A percentile compares a stretch with the other conserved stretches of the same genome.
phyloP scores from a whole-genome alignment of 306 rosid genomes.

The Pterocarpus macrocarpus region DNA sequence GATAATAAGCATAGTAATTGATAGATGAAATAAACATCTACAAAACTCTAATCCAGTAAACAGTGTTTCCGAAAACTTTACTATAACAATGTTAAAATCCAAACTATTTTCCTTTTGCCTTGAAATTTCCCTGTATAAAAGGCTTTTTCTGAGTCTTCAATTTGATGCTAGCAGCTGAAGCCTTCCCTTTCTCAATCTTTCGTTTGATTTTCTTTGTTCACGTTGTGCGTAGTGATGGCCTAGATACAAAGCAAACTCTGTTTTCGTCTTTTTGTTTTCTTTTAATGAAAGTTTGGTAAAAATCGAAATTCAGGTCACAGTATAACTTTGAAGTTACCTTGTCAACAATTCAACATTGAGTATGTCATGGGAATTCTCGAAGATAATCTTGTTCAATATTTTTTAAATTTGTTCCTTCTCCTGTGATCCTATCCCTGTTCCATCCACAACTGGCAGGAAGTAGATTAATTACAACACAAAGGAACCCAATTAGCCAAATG shows the following conservation, averaged over 20 bases:
- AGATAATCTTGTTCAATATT: constrained; percentile 82
- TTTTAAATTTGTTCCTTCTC: constrained; percentile 89
- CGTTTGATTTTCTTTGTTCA: constrained; percentile 77
- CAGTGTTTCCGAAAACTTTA: constrained; percentile 34
- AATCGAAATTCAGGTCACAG: constrained; percentile 30
- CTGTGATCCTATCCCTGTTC: constrained; percentile 64
- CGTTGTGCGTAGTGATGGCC: constrained; percentile 81
- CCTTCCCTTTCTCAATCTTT: constrained; percentile 54
- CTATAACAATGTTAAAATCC: constrained; percentile 28
- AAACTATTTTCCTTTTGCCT: constrained; percentile 60
- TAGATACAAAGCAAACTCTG: constrained; percentile 36
- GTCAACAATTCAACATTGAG: constrained; percentile 59
- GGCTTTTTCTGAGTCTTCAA: constrained; percentile 73
- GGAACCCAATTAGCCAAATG: constrained; percentile 24
- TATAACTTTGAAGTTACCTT: constrained; percentile 61
- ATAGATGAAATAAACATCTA: constrained; percentile 20
- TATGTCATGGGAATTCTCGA: constrained; percentile 85
- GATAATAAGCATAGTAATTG: no score
- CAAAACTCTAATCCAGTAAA: constrained; percentile 46
- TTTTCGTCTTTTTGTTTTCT: no score
- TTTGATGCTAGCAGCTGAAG: constrained; percentile 60
- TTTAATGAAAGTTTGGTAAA: not conserved
- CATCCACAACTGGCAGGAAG: constrained; percentile 89
- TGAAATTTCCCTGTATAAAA: constrained; percentile 63
- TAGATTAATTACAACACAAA: constrained; percentile 45